Conservation (phyloP, 1,139 yeast genomes). For the Tardiomyces digboiensis region DNA sequence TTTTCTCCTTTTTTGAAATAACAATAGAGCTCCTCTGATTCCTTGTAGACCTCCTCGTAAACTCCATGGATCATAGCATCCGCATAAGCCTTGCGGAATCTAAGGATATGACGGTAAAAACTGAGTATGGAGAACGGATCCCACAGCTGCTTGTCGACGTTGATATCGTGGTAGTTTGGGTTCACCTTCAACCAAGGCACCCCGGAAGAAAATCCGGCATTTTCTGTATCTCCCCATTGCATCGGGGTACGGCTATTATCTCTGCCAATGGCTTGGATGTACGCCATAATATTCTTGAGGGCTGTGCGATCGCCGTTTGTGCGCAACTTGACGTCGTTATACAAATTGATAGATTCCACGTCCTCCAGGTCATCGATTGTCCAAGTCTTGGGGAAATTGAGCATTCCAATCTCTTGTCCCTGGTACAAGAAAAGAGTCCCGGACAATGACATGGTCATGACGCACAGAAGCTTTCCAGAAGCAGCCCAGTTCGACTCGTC, state of each 20-base stretch:
- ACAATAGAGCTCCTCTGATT: not conserved
- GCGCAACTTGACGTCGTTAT: slow-evolving; percentile 21
- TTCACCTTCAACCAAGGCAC: slow-evolving; percentile 49
- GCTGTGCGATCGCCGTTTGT: slow-evolving; percentile 24
- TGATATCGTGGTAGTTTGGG: slow-evolving; percentile 40
- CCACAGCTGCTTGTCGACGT: slow-evolving; percentile 37
- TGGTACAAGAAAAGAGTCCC: slow-evolving; percentile 52
- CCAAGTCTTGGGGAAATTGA: slow-evolving; percentile 40
- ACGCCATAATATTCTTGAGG: slow-evolving; percentile 4
- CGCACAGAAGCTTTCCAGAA: slow-evolving; percentile 41
- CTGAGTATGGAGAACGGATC: slow-evolving; percentile 39
- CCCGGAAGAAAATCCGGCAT: slow-evolving; percentile 42
- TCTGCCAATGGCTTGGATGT: slow-evolving; percentile 19
- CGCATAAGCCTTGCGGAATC: slow-evolving; percentile 36
- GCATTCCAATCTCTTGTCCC: slow-evolving; percentile 54
- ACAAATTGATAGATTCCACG: slow-evolving; percentile 34
- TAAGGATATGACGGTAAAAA: slow-evolving; percentile 38
- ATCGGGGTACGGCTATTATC: slow-evolving; percentile 53
- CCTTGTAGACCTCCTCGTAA: slow-evolving; percentile 15
- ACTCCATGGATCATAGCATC: slow-evolving; percentile 41
- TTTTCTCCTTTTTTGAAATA: not conserved
- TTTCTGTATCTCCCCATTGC: slow-evolving; percentile 40
- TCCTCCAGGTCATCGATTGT: slow-evolving; percentile 42
- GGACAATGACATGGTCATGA: slow-evolving; percentile 38
- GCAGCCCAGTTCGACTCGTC: slow-evolving; percentile 16